These are phyloP conservation scores for Saturnispora bothae DNA, from an alignment of 805 yeast species.

Conservation along the genomic window DNA sequence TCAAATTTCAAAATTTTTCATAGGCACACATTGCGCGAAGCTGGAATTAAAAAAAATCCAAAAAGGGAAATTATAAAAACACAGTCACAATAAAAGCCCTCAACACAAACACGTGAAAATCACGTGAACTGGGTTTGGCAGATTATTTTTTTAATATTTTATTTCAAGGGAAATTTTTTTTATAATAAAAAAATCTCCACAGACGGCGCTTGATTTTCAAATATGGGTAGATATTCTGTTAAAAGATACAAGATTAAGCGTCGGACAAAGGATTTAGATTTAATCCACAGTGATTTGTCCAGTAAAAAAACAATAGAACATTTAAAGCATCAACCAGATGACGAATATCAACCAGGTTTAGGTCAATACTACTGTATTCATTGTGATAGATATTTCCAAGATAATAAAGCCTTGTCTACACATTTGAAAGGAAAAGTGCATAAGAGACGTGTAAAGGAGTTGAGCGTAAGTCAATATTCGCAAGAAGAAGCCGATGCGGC, in stretches of 20 bases:
- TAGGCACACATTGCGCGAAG: neutral
- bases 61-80: neutral
- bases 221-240: conserved; percentile 81
- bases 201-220: too few relatives aligned
- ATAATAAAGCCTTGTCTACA: conserved; percentile 55
- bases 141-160: neutral
- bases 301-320: conserved; percentile 50
- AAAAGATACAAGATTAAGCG: conserved; percentile 84
- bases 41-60: neutral
- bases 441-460: conserved; percentile 71
- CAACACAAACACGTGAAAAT: neutral
- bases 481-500: conserved; percentile 88
- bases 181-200: too few relatives aligned
- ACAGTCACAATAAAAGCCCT: conserved; percentile 6
- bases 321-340: conserved; percentile 72
- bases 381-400: conserved; percentile 87
- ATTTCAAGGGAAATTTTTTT: too few relatives aligned
- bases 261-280: conserved; percentile 76
- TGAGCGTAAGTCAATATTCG: conserved; percentile 74
- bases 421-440: conserved; percentile 75
- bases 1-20: conserved; percentile 1
- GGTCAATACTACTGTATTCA: conserved; percentile 93
- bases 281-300: conserved; percentile 66
- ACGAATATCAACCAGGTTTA: conserved; percentile 85
- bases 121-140: neutral